Evolutionary conservation across 2,329 filamentous ascomycete species (phyloP).

Genomic region (Escovopsis sp.): DNA sequence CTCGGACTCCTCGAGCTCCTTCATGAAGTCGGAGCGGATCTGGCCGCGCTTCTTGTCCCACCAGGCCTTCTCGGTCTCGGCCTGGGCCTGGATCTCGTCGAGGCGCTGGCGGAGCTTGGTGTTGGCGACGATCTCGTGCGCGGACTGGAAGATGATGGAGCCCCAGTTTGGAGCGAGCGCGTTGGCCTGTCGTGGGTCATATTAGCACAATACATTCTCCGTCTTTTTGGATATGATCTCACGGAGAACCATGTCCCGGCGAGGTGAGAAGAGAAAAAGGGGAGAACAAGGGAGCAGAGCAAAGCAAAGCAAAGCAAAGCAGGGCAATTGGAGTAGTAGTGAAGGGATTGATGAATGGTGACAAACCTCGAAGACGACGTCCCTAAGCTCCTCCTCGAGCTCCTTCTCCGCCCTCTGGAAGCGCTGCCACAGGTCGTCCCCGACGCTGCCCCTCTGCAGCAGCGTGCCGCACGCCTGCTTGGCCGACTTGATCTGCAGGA

Average conservation of each 20-base stretch:
- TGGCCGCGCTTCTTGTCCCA: constrained; percentile 72
- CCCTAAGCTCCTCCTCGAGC: constrained; percentile 88
- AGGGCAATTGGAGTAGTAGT: no score
- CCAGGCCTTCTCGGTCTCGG: constrained; percentile 68
- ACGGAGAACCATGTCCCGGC: no score
- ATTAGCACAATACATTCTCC: no score
- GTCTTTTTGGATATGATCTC: no score
- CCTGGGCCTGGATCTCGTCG: constrained; percentile 57
- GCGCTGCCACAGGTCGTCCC: constrained; percentile 89
- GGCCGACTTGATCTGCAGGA: constrained; percentile 74
- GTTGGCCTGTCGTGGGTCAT: constrained; percentile 75
- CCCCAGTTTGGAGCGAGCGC: constrained; percentile 82
- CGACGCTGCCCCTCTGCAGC: constrained; percentile 80
- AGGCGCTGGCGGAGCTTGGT: constrained; percentile 59
- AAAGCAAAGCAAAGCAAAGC: not conserved
- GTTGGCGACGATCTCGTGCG: constrained; percentile 90
- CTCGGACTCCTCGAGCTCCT: constrained; percentile 60
- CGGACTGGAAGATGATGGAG: constrained; percentile 88
- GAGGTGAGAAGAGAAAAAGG: no score
- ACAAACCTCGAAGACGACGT: constrained; percentile 80
- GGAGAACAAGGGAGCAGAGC: not conserved
- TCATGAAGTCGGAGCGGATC: constrained; percentile 67
- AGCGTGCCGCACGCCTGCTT: constrained; percentile 78
- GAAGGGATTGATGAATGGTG: no score
- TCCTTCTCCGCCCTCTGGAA: constrained; percentile 90